These are phyloP conservation scores for Monosporascus sp. DNA, from an alignment of 2,329 filamentous ascomycete species.

Conservation along the genomic window DNA sequence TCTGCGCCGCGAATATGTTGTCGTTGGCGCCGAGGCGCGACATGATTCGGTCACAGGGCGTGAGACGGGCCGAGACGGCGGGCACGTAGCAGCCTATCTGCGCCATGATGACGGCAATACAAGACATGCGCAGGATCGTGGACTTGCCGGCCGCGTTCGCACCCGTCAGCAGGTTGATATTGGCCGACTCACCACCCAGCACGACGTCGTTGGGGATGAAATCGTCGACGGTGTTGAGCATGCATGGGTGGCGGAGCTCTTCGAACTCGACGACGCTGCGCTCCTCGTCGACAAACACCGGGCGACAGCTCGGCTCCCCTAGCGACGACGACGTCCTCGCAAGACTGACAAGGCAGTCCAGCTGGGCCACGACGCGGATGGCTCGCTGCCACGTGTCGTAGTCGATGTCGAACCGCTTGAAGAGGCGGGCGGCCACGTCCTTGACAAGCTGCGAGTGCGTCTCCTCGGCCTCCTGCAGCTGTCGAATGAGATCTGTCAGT, in stretches of 20 bases:
- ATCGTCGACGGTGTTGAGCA: conserved; percentile 80
- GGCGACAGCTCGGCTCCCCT: conserved; percentile 82
- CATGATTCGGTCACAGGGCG: conserved; percentile 96
- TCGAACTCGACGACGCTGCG: conserved; percentile 86
- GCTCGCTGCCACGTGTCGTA: conserved; percentile 82
- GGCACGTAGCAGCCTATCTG: conserved; percentile 94
- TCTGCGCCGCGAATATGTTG: conserved; percentile 97
- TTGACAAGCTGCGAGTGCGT: conserved; percentile 87
- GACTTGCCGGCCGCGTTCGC: conserved; percentile 98
- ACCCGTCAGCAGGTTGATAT: conserved; percentile 87
- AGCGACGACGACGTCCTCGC: conserved; percentile 81
- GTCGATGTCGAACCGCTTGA: conserved; percentile 79
- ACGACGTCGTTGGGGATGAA: conserved; percentile 95
- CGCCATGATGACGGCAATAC: conserved; percentile 93
- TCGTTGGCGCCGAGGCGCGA: conserved; percentile 95
- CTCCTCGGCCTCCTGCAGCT: conserved; percentile 90
- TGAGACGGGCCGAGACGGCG: conserved; percentile 73
- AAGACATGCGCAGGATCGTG: conserved; percentile 93
- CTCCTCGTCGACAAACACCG: conserved; percentile 78
- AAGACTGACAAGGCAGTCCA: conserved; percentile 91
- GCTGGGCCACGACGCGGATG: conserved; percentile 83
- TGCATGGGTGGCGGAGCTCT: conserved; percentile 91
- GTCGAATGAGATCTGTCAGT: conserved; percentile 73
- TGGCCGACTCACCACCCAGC: conserved; percentile 74
- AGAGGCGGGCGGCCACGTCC: conserved; percentile 79